Evolutionary conservation across 768 basidiomycete species (phyloP).

Genomic region (Russula foetens): DNA sequence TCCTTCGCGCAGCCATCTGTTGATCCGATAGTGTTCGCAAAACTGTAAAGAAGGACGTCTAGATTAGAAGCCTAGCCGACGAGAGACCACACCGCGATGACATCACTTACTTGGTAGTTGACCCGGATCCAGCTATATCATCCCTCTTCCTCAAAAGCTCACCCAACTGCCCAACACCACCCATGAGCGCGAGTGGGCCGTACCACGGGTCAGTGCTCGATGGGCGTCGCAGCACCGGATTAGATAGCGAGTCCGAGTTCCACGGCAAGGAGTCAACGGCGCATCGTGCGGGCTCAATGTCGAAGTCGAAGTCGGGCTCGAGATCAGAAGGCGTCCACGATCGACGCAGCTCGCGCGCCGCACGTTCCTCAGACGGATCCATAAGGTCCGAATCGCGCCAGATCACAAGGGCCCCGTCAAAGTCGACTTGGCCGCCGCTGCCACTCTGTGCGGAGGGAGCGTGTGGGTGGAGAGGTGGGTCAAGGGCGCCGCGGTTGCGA

Average conservation of each 20-base stretch:
- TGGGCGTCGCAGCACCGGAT: constrained; percentile 40
- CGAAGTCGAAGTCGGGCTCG: neutral
- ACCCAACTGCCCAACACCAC: constrained; percentile 23
- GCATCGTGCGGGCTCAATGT: constrained; percentile 37
- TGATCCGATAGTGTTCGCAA: constrained; percentile 58
- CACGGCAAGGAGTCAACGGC: constrained; percentile 62
- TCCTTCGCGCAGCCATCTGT: constrained; percentile 62
- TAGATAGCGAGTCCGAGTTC: constrained; percentile 51
- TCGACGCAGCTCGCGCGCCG: too few relatives aligned
- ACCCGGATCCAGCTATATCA: constrained; percentile 45
- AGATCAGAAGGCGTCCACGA: too few relatives aligned
- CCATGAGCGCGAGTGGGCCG: constrained; percentile 30
- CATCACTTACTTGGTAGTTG: constrained; percentile 43
- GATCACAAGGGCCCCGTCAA: constrained; percentile 54
- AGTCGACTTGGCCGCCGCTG: constrained; percentile 24
- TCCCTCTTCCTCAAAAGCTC: constrained; percentile 39
- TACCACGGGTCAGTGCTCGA: constrained; percentile 30
- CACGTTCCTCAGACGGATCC: constrained; percentile 41
- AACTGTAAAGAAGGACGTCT: constrained; percentile 44
- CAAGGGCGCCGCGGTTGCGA: constrained; percentile 48
- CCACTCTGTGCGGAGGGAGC: neutral
- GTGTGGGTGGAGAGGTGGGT: constrained; percentile 30
- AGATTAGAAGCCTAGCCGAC: neutral
- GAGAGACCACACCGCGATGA: neutral
- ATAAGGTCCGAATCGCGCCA: constrained; percentile 69